Conservation (phyloP, 306 rosid species). For the Vigna radiata region DNA sequence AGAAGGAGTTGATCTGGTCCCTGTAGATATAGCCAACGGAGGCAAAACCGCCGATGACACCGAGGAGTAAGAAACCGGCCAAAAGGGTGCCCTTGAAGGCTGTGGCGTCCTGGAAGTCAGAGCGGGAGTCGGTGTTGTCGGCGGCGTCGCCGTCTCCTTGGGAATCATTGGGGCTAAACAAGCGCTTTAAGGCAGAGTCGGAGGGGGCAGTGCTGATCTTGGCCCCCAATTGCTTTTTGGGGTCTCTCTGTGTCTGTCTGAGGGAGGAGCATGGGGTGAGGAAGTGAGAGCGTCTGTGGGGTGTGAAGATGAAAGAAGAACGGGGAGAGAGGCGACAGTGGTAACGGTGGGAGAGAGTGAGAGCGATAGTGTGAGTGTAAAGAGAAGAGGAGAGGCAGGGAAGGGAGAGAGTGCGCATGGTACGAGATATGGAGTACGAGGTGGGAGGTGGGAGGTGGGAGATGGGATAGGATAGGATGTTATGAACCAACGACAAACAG, state of each 20-base stretch:
- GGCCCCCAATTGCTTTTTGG: slow-evolving; percentile 56
- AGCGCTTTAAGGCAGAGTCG: slow-evolving; percentile 60
- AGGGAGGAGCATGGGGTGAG: slow-evolving; percentile 80
- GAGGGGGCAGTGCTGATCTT: slow-evolving; percentile 59
- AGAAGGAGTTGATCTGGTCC: slow-evolving; percentile 77
- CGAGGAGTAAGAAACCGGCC: slow-evolving; percentile 77
- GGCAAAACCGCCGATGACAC: slow-evolving; percentile 84
- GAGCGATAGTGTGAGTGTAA: slow-evolving; percentile 7
- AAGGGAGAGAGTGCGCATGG: slow-evolving; percentile 69
- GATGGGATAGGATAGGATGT: background rate
- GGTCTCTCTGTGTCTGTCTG: slow-evolving; percentile 64
- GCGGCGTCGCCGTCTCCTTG: slow-evolving; percentile 36
- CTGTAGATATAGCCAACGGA: slow-evolving; percentile 76
- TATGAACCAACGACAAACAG: too few relatives aligned
- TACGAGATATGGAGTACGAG: slow-evolving; percentile 34
- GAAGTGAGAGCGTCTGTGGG: slow-evolving; percentile 62
- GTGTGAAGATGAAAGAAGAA: slow-evolving; percentile 56
- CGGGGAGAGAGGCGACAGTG: slow-evolving; percentile 40
- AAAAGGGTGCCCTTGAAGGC: slow-evolving; percentile 82
- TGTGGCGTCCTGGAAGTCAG: slow-evolving; percentile 50
- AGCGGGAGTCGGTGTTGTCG: background rate
- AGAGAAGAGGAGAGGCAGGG: slow-evolving; percentile 62
- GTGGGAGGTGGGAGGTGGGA: background rate
- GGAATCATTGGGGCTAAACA: slow-evolving; percentile 62
- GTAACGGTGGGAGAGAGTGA: background rate